Evolutionary conservation across 805 yeast genomes (phyloP), one percentile per base, ranked within the genome.

Genomic region (Nakazawaea holstii): DNA sequence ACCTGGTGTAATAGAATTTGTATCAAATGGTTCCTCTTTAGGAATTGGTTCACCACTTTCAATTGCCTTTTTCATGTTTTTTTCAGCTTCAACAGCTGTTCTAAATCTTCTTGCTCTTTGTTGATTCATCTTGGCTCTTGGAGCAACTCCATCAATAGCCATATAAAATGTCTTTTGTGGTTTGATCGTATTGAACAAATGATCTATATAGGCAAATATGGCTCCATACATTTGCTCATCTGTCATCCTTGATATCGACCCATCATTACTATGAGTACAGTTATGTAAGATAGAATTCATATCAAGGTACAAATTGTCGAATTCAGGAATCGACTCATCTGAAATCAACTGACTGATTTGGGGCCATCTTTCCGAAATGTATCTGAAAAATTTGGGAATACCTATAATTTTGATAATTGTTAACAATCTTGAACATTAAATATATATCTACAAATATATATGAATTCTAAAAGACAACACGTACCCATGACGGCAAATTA

Each of bases 111-210:
- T 82, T 0, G 97, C 82, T 68, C 99, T 80, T 67, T 92, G 99
- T 67, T 92, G 98, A 63, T 92, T 92, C 97, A 92, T 91, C 62
- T 92, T 92, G 9, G 99, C 99, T 63, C 99, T 74, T 37, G 99
- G 99, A 0, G 99, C 99, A 44, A 92, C 98, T 62, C 99, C 99
- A 69, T 92, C 99, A 58, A 92, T 87, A 3, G 99, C 98, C 96
- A 92, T 90, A 62, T 85, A 91, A 56, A 92, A 87, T 11, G 84
- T 79, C 61, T 88, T 77, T 57, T 86, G 75, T 8, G 99, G 99
- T 62, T 82, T 81, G 54, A 94, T 90, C 26, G 89, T 80, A 52
- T 83, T 83, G 59, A 94, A 92, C 49, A 94, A 70, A 65, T 94
- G 97, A 63, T 94, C 99, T 53, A 94, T 92, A 60, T 94, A 94